Base-by-base conservation (phyloP, 169 alveolate species). In the Cryptosporidium sp. region DNA sequence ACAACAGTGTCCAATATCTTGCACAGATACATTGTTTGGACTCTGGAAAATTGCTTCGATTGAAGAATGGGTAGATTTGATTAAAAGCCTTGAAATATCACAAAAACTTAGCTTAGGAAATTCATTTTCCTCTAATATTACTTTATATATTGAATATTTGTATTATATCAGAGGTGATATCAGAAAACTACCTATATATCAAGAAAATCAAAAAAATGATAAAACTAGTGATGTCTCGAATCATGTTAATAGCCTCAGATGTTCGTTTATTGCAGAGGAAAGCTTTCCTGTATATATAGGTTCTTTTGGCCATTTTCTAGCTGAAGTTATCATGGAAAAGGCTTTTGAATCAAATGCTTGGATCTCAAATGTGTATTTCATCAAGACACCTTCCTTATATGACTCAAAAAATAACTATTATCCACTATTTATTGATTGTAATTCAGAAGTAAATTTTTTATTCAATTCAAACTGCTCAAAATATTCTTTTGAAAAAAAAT, bases 21-120 rank as follows among this genome's bases (percentile, higher is more conserved):
- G 89, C 8, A 23, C 35, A 44, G 42, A 75, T 37, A 23, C 45
- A 33, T 10, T 26, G 6, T 2, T 31, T 33, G 71, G 44, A 35
- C 21, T 58, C 70, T 80, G 75, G 75, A 80, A 56, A 62, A 42
- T 80, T n/a, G 75, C 75, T 16, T 18, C 72, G 14, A 62, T 80
- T 80, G 80, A 80, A 61, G 89, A 80, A 21, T 80, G 89, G 89
- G 8, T n/a, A 8, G 70, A 62, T 23, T 14, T 80, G 31, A 37
- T 80, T n/a, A 52, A 37, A 31, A 26, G 39, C 29, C 1, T 60
- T 2, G 53, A 16, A 45, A 16, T 12, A 39, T 29, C 72, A 60
- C 65, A 80, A 12, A 80, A 39, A 33, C 37, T 33, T 53, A 16
- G 18, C 18, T 53, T 52, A 3, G 35, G 31, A 39, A 56, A 73